Base-by-base conservation (phyloP, 2,329 filamentous ascomycete genomes). In the Chaetomium strumarium region DNA sequence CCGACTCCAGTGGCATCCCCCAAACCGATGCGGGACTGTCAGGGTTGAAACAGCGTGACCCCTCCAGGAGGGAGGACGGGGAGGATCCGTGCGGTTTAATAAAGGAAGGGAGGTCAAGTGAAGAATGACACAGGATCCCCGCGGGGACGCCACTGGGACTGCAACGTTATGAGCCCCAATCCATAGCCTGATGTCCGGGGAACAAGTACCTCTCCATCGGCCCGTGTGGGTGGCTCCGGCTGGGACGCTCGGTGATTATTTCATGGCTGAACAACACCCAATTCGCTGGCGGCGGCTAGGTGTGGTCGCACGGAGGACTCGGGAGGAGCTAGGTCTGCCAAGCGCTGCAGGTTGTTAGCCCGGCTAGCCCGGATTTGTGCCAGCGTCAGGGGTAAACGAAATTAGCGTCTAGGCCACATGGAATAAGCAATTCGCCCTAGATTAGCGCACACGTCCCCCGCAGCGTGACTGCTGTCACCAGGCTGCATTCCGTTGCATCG, bases 1-100 rank as follows among this genome's bases (percentile, higher is more conserved):
- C 33, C 3, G 11, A 49, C n/a, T 36, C 36, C 10, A 19, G 17
- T 48, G 19, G 51, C 51, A 53, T 45, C 24, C 51, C 40, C n/a
- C 40, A 46, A 40, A 53, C 16, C 31, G 44, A 41, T 47, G 4
- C 44, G 50, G 47, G 44, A 45, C 37, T 34, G 48, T 40, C 41
- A 29, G 36, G 38, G 16, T 16, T 42, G 49, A n/a, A 30, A 13
- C n/a, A 19, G 40, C 17, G 40, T 14, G 17, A 24, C 40, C 38
- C 44, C 29, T 43, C 39, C 33, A 37, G 42, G 37, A 40, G 41
- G 13, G 17, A 17, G 1, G 37, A 38, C 30, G 8, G 31, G 29
- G 51, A n/a, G 51, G 51, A 53, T 53, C 51, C 40, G 19, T 46
- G 17, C 19, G 13, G 30, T 36, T 33, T 44, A 40, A 51, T n/a